These are phyloP conservation scores for Ophiostoma fasciatum DNA, from an alignment of 2,329 filamentous ascomycete genomes.

Conservation along the genomic window DNA sequence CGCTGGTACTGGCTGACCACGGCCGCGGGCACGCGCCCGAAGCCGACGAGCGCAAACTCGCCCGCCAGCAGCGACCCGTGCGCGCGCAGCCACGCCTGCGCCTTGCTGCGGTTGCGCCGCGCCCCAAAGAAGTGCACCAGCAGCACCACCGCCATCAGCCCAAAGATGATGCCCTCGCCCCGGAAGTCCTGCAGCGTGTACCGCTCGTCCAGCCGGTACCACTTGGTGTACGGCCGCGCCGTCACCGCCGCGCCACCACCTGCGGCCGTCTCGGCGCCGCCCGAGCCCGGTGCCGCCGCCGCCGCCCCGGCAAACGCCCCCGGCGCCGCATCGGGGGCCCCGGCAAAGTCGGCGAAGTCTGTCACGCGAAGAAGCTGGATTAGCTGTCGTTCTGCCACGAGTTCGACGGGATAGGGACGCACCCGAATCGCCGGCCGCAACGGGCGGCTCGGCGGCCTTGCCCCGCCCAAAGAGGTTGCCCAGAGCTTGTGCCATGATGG, in stretches of 20 bases:
- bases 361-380: background rate
- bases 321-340: slow-evolving; percentile 52
- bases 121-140: slow-evolving; percentile 70
- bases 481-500: slow-evolving; percentile 40
- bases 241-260: slow-evolving; percentile 31
- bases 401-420: too few relatives aligned
- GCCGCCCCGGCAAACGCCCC: slow-evolving; percentile 26
- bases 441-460: slow-evolving; percentile 40
- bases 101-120: slow-evolving; percentile 63
- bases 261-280: too few relatives aligned
- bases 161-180: slow-evolving; percentile 69
- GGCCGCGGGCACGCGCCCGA: slow-evolving; percentile 36
- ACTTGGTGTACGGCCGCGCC: slow-evolving; percentile 65
- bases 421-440: slow-evolving; percentile 48
- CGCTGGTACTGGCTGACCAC: slow-evolving; percentile 15
- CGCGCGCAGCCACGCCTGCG: slow-evolving; percentile 63
- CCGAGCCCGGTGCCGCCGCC: too few relatives aligned
- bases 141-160: slow-evolving; percentile 59
- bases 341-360: slow-evolving; percentile 92
- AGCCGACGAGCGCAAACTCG: slow-evolving; percentile 84
- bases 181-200: slow-evolving; percentile 72
- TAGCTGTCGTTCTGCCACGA: too few relatives aligned
- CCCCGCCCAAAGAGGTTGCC: slow-evolving; percentile 56
- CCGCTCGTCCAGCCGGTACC: slow-evolving; percentile 95
- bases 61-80: slow-evolving; percentile 56